These are phyloP conservation scores for Colletotrichum graminicola DNA, from an alignment of 2,329 filamentous ascomycete genomes.

Conservation along the genomic window DNA sequence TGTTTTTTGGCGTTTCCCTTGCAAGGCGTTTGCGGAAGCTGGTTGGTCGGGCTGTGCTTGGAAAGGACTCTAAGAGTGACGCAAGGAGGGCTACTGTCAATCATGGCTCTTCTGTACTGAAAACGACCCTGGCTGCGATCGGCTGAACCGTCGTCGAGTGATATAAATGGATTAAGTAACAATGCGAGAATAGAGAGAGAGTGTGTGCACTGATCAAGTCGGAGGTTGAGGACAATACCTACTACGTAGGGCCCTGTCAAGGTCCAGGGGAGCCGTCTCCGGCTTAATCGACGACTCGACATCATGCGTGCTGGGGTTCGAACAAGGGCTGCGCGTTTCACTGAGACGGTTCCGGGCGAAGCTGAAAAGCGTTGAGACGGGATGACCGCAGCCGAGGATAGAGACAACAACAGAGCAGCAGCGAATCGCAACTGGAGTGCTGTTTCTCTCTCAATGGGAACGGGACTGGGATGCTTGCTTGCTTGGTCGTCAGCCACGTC, in stretches of 20 bases:
- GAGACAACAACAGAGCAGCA: constrained; percentile 7
- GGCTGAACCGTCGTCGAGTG: constrained; percentile 20
- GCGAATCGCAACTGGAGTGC: not conserved
- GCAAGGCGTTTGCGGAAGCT: constrained; percentile 19
- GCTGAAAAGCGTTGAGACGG: constrained; percentile 34
- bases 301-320: constrained; percentile 37
- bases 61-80: not conserved
- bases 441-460: not conserved
- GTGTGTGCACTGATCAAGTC: constrained; percentile 23
- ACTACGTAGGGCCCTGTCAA: not conserved
- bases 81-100: constrained; percentile 1
- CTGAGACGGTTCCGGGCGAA: constrained; percentile 29
- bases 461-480: not conserved
- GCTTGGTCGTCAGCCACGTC: constrained; percentile 5
- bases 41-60: constrained; percentile 20
- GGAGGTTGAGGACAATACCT: constrained; percentile 24
- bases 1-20: constrained; percentile 16
- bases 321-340: constrained; percentile 31
- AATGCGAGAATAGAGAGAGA: constrained; percentile 17
- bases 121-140: not conserved
- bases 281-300: constrained; percentile 24
- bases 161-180: constrained; percentile 15
- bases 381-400: constrained; percentile 25
- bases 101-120: not conserved
- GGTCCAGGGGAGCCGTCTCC: constrained; percentile 6